Percentiles rank a stretch among this genome's conserved stretches.
These are phyloP conservation scores for Gyromitra esculenta DNA, from an alignment of 2,329 filamentous ascomycete genomes.

Conservation along the genomic window DNA sequence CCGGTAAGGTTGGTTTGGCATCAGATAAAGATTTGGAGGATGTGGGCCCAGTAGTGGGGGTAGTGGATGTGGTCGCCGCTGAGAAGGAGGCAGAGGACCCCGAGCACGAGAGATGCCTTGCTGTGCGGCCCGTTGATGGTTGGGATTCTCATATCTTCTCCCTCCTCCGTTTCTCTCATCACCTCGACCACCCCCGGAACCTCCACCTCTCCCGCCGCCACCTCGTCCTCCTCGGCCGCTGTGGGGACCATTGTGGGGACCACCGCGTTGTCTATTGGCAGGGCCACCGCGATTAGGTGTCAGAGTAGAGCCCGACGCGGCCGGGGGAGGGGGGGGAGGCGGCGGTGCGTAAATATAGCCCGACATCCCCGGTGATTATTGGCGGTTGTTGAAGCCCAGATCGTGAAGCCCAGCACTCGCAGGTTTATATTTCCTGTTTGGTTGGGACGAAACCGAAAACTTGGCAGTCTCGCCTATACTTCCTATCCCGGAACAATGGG, in stretches of 20 bases:
- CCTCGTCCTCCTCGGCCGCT: conserved; percentile 1
- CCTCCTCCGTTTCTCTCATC: background rate
- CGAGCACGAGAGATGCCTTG: background rate
- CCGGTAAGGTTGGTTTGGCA: background rate
- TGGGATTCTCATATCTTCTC: conserved; percentile 17
- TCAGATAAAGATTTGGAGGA: background rate
- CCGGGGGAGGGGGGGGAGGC: conserved; percentile 38
- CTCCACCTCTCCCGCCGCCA: background rate
- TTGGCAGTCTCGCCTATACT: conserved; percentile 37
- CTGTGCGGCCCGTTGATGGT: background rate
- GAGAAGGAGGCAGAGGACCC: conserved; percentile 4
- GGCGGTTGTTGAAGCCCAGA: background rate
- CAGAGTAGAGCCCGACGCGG: background rate
- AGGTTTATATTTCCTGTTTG: no score
- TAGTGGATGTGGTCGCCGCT: conserved; percentile 27
- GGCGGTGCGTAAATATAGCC: conserved; percentile 52
- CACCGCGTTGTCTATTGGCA: background rate
- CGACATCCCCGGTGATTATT: conserved; percentile 46
- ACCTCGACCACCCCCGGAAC: conserved; percentile 1
- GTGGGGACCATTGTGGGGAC: background rate
- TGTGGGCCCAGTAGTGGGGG: conserved; percentile 30
- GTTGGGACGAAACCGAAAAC: conserved; percentile 17
- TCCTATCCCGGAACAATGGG: conserved; percentile 4
- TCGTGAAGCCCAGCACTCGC: background rate
- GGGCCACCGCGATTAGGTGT: conserved; percentile 13